These are phyloP conservation scores for Tephrocybe sp. DNA, from an alignment of 768 basidiomycete genomes.

Conservation along the genomic window DNA sequence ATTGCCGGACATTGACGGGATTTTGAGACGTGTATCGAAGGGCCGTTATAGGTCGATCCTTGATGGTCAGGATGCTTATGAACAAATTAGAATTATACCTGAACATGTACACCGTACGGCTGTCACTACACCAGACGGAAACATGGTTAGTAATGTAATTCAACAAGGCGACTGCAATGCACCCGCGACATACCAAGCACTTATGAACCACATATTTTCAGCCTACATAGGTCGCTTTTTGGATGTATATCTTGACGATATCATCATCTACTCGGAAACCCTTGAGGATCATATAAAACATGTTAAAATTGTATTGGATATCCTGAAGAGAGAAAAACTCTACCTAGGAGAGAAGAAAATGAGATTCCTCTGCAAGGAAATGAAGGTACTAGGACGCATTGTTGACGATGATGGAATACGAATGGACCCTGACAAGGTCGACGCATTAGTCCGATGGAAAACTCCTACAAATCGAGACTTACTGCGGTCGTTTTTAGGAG, in stretches of 20 bases:
- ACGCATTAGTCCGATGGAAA: neutral
- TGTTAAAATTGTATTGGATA: neutral
- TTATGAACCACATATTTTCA: constrained; percentile 34
- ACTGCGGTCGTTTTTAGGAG: no score
- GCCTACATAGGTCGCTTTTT: constrained; percentile 31
- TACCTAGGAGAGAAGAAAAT: neutral
- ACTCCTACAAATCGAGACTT: no score
- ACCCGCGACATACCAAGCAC: constrained; percentile 33
- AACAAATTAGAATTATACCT: constrained; percentile 31
- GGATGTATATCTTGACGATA: constrained; percentile 26
- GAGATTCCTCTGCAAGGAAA: neutral
- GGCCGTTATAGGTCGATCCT: constrained; percentile 28
- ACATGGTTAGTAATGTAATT: constrained; percentile 28
- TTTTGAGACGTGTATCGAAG: constrained; percentile 28
- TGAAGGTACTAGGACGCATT: constrained; percentile 3
- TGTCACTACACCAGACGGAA: constrained; percentile 28
- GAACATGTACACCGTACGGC: constrained; percentile 22
- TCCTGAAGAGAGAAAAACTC: neutral
- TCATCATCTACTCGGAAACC: constrained; percentile 1
- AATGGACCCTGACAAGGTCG: neutral
- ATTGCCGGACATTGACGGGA: constrained; percentile 33
- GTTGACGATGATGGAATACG: neutral
- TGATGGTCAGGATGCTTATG: constrained; percentile 39
- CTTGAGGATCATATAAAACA: constrained; percentile 1
- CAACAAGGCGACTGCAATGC: constrained; percentile 29